Conservation (phyloP, 495 filamentous ascomycete genomes). For the Venustampulla echinocandica region DNA sequence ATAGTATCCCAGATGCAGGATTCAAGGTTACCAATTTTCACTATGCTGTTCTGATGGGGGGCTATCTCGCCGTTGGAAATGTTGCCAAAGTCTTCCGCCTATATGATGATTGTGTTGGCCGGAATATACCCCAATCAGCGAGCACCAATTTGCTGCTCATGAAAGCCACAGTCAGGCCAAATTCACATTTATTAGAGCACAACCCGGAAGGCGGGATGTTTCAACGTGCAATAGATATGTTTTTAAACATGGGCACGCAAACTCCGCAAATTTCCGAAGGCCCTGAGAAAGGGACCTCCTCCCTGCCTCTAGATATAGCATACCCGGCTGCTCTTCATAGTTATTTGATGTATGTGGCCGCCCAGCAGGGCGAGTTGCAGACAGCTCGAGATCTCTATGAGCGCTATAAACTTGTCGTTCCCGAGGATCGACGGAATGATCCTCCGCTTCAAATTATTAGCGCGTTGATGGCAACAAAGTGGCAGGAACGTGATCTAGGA, state of each 20-base stretch:
- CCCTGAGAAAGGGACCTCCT: conserved; percentile 8
- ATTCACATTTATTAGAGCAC: conserved; percentile 14
- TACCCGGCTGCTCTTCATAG: conserved; percentile 10
- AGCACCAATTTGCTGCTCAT: conserved; percentile 41
- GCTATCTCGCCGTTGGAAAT: conserved; percentile 44
- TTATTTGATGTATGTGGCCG: conserved; percentile 51
- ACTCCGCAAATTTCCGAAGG: conserved; percentile 22
- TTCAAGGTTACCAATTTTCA: conserved; percentile 58
- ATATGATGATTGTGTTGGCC: conserved; percentile 41
- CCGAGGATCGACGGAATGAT: conserved; percentile 18
- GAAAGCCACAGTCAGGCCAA: conserved; percentile 20
- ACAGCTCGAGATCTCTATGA: conserved; percentile 49
- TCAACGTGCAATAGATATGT: conserved; percentile 30
- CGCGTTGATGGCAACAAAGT: conserved; percentile 55
- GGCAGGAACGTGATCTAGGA: conserved; percentile 43
- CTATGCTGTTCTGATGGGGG: conserved; percentile 67
- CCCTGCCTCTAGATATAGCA: conserved; percentile 10
- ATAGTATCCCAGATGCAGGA: conserved; percentile 46
- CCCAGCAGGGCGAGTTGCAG: conserved; percentile 42
- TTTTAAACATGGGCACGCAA: conserved; percentile 27
- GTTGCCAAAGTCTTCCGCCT: conserved; percentile 43
- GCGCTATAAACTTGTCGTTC: conserved; percentile 35
- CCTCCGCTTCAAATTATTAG: conserved; percentile 51
- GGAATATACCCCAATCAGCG: conserved; percentile 34
- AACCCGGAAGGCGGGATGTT: conserved; percentile 10